Evolutionary conservation across 306 rosid species (phyloP).

Genomic region (Inga laurina): DNA sequence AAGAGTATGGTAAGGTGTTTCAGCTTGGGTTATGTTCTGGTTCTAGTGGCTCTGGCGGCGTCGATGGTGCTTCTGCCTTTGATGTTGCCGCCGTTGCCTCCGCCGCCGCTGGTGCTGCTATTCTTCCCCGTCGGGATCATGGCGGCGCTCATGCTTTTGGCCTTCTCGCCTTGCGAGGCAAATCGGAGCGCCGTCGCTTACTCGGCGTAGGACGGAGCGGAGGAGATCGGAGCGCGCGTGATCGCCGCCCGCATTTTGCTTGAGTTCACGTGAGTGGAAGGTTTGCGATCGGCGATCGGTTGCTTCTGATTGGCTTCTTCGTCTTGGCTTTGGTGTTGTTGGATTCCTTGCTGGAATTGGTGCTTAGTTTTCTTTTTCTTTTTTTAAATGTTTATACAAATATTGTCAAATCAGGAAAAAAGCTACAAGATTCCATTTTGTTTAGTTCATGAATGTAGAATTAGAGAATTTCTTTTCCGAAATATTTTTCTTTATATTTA

Average conservation of each 20-base stretch:
- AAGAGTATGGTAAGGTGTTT: constrained; percentile 30
- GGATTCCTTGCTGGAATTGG: neutral
- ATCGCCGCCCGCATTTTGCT: neutral
- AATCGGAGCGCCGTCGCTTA: constrained; percentile 13
- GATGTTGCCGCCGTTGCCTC: constrained; percentile 58
- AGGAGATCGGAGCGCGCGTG: neutral
- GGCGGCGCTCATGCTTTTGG: constrained; percentile 53
- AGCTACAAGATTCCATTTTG: neutral
- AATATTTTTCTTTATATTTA: neutral
- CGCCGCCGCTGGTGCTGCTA: constrained; percentile 54
- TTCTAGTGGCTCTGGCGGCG: constrained; percentile 39
- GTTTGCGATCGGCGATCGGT: neutral
- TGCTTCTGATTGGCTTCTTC: neutral
- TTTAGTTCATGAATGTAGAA: neutral
- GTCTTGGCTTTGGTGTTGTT: neutral
- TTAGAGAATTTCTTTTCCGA: neutral
- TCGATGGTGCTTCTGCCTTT: constrained; percentile 53
- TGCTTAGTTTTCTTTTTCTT: neutral
- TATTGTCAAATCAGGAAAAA: neutral
- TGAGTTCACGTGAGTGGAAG: neutral
- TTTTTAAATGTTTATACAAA: neutral
- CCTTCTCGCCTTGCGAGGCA: constrained; percentile 40
- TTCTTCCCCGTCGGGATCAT: constrained; percentile 52
- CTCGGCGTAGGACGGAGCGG: neutral
- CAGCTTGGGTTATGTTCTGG: constrained; percentile 30